These are phyloP conservation scores for Boletus pseudopeckii DNA, from an alignment of 768 basidiomycete genomes.

Conservation along the genomic window DNA sequence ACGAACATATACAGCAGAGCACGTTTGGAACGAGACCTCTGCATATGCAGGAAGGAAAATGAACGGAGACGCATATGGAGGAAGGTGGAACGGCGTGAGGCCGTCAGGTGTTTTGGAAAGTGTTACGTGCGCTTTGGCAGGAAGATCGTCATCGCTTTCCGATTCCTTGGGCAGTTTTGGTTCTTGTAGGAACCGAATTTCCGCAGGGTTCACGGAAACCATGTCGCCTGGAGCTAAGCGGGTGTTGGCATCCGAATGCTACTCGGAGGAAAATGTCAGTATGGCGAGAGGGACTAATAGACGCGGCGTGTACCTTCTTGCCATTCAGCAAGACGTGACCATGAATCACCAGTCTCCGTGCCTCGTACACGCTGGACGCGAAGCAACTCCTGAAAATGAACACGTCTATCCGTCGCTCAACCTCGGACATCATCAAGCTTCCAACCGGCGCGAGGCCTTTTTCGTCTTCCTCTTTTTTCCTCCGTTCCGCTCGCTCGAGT, in stretches of 20 bases:
- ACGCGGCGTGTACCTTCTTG: constrained; percentile 58
- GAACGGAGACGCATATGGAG: constrained; percentile 83
- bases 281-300: neutral
- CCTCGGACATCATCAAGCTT: constrained; percentile 90
- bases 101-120: constrained; percentile 10
- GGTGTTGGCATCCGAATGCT: constrained; percentile 85
- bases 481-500: constrained; percentile 41
- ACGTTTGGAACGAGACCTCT: constrained; percentile 81
- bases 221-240: constrained; percentile 92
- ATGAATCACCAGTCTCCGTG: constrained; percentile 79
- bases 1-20: constrained; percentile 89
- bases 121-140: neutral
- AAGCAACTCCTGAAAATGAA: constrained; percentile 89
- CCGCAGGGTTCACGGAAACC: constrained; percentile 80
- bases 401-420: constrained; percentile 93
- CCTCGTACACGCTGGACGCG: constrained; percentile 85
- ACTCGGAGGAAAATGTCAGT: constrained; percentile 2
- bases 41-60: constrained; percentile 92
- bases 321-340: constrained; percentile 90
- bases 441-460: constrained; percentile 85
- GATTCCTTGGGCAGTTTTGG: constrained; percentile 18
- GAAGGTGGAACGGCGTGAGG: constrained; percentile 79
- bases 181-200: constrained; percentile 68
- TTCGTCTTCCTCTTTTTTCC: constrained; percentile 48
- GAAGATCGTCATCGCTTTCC: constrained; percentile 1